These are phyloP conservation scores for Solanum chmielewskii DNA, from an alignment of 257 asterid genomes.

Conservation along the genomic window DNA sequence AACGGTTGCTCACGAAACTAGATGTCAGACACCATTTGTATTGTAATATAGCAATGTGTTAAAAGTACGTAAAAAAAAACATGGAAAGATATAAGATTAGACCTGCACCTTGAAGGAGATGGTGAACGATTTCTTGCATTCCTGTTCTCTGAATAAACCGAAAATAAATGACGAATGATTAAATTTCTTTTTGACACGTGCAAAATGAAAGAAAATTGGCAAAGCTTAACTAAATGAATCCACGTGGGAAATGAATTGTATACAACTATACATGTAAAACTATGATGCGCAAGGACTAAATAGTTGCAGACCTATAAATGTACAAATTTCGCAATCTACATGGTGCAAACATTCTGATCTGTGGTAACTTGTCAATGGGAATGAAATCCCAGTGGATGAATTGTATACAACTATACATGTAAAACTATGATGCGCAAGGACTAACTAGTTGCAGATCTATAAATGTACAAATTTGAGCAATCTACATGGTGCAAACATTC, in stretches of 20 bases:
- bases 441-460: neutral
- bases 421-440: neutral
- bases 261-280: neutral
- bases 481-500: neutral
- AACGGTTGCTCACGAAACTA: neutral
- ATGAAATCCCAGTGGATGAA: neutral
- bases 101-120: slow-evolving; percentile 59
- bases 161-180: neutral
- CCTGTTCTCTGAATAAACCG: slow-evolving; percentile 29
- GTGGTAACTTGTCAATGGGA: neutral
- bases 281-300: neutral
- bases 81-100: neutral
- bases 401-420: neutral
- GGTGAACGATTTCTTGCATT: slow-evolving; percentile 26
- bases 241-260: neutral
- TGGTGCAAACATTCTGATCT: neutral
- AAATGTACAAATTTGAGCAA: neutral
- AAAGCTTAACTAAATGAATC: neutral
- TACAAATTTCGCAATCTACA: neutral
- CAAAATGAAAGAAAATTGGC: neutral
- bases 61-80: neutral
- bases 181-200: neutral
- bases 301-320: neutral
- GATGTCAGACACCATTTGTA: neutral
- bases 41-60: neutral